Evolutionary conservation across 139 green algal species (phyloP).

Genomic region (Haematococcus lacustris): DNA sequence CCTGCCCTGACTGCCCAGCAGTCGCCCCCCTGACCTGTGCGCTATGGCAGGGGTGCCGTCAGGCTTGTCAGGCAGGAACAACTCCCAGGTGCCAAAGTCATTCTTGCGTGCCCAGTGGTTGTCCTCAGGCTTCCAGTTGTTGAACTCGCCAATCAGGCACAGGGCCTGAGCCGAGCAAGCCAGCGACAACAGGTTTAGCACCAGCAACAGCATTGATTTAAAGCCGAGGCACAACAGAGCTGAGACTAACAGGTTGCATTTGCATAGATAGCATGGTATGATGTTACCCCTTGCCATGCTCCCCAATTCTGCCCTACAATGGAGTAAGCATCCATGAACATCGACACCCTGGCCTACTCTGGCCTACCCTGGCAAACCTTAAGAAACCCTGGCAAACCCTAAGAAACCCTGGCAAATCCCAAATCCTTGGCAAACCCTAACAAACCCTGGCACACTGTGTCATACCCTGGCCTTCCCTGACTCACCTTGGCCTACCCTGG

Average conservation of each 20-base stretch:
- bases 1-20: background rate
- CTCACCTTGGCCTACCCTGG: too few species aligned
- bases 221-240: too few species aligned
- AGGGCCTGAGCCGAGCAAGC: conserved; percentile 38
- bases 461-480: too few species aligned
- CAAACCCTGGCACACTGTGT: too few species aligned
- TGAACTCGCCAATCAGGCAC: conserved; percentile 92
- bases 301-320: background rate
- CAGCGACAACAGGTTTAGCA: background rate
- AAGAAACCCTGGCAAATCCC: too few species aligned
- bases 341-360: too few species aligned
- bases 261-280: background rate
- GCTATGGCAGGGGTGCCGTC: conserved; percentile 70
- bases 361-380: too few species aligned
- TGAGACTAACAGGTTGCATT: background rate
- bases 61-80: conserved; percentile 80
- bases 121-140: conserved; percentile 75
- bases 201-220: background rate
- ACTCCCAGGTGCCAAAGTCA: conserved; percentile 77
- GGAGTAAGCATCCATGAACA: too few species aligned
- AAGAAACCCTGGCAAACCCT: too few species aligned
- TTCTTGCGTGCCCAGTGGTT: conserved; percentile 86
- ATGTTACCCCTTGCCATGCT: background rate
- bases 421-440: too few species aligned
- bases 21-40: conserved; percentile 53